Base-by-base conservation (phyloP, 2,329 filamentous ascomycete genomes). In the Fusarium sp. region DNA sequence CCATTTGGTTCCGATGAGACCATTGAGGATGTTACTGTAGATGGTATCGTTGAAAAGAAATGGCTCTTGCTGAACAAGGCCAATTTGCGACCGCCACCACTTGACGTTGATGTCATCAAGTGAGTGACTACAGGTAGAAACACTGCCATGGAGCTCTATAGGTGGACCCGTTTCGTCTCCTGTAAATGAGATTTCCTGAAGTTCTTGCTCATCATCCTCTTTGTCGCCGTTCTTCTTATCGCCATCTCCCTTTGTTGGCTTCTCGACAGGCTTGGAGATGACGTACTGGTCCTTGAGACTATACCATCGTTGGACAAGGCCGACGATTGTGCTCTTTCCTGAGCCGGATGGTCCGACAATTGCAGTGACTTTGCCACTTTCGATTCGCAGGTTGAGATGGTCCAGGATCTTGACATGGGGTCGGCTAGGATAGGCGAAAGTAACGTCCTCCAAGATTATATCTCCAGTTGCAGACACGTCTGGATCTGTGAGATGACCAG, bases 251-350 rank as follows among this genome's bases (percentile, higher is more conserved):
- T 19, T 19, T 19, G 80, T 80, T 64, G 84, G 81, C 70, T 82
- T 81, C 64, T 83, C 83, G 40, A 84, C 78, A 6, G 83, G 79
- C 72, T 84, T 84, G 14, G 81, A 82, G 17, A 88, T 83, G 10
- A 82, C 71, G 47, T 84, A 78, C 61, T 88, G 84, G 5, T 84
- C 81, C 31, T 84, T 80, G 2, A 91, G 81, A 3, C 88, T 86
- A 73, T 94, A 94, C 89, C 91, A 94, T 22, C 90, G 82, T 73
- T 93, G 88, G 2, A 93, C 81, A 2, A 94, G 80, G 0, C 89
- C 90, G 0, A 93, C 87, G 17, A 93, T 88, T 0, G 91, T 94
- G 54, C 89, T 92, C 77, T 94, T 94, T 1, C 92, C 92, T 5
- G 86, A 89, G 0, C 92, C 91, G 3, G 89, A 92, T 0, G 90